These are phyloP conservation scores for Trichosporon ovoides DNA, from an alignment of 1,284 basidiomycete species.

Conservation along the genomic window DNA sequence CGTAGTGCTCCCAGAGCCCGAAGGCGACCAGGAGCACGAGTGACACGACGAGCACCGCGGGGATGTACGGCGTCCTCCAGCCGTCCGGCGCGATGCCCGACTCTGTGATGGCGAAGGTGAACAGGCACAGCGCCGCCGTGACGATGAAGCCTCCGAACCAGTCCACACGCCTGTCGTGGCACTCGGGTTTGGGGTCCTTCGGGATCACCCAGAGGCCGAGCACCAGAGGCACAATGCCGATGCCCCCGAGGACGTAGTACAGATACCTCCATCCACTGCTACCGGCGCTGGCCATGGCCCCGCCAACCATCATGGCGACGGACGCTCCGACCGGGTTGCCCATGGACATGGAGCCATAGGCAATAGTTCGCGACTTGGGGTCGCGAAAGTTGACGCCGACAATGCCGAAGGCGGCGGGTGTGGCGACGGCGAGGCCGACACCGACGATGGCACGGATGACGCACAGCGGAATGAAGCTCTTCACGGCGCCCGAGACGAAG, in stretches of 20 bases:
- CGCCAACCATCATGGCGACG: slow-evolving; percentile 30
- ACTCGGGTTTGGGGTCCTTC: slow-evolving; percentile 14
- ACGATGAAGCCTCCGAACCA: slow-evolving; percentile 33
- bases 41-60: slow-evolving; percentile 30
- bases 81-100: slow-evolving; percentile 22
- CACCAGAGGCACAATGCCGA: slow-evolving; percentile 30
- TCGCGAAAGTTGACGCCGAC: slow-evolving; percentile 34
- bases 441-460: slow-evolving; percentile 26
- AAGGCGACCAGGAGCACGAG: slow-evolving; percentile 34
- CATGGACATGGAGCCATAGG: slow-evolving; percentile 32
- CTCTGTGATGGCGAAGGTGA: slow-evolving; percentile 33
- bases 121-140: slow-evolving; percentile 30
- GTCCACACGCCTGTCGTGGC: slow-evolving; percentile 26
- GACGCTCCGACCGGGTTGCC: slow-evolving; percentile 30
- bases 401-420: slow-evolving; percentile 37
- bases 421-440: slow-evolving; percentile 22
- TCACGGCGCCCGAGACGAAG: slow-evolving; percentile 26
- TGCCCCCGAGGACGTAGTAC: slow-evolving; percentile 37
- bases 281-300: slow-evolving; percentile 18
- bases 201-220: slow-evolving; percentile 34
- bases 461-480: slow-evolving; percentile 19
- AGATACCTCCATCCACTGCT: slow-evolving; percentile 32
- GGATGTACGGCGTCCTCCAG: slow-evolving; percentile 33
- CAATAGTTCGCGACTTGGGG: slow-evolving; percentile 30
- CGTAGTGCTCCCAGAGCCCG: slow-evolving; percentile 30